Base-by-base conservation (phyloP, 768 basidiomycete genomes). In the Suillus paluster region DNA sequence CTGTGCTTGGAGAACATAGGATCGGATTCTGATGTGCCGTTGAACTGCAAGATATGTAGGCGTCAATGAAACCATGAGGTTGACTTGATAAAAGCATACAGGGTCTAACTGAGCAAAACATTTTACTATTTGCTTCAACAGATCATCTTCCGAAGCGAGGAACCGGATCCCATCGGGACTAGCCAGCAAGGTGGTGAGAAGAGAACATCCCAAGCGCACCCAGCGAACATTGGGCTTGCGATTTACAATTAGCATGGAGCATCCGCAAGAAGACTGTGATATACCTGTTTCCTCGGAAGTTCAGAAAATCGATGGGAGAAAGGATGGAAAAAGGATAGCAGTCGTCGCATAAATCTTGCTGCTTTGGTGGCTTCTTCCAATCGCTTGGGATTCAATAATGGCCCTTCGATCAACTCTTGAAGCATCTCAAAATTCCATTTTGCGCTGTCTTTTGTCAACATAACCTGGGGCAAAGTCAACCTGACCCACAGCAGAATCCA, bases 271-370 rank as follows among this genome's bases (percentile, higher is more conserved):
- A 11, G 46, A 12, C n/a, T 14, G 15, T 25, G 39, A n/a, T 34
- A 27, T 59, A 84, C 95, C 73, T 86, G 88, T 46, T 82, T 87
- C 65, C 85, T 84, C 25, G 84, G 84, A 69, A 98, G 81, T 67
- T 94, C 90, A 4, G 92, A 91, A 74, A 97, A 99, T 17, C 92
- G 86, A 74, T 90, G 90, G 60, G 81, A 89, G 72, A 93, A 91
- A 1, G 97, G 97, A 70, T 97, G 91, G 72, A 91, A 98, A 79
- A 99, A 99, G 0, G 87, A 84, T 82, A 97, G 88, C n/a, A 99
- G 78, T 38, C 94, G 82, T n/a, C 91, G 85, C 60, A 97, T 88
- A 67, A 96, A 97, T 66, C 92, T 87, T 14, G 92, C 89, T 15
- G 89, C 94, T 71, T 89, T 91, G 70, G 97, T 92, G 3, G 94